A percentile compares a stretch with the other conserved stretches of the same genome.
Conservation (phyloP, 371 early-diverging fungal species). For the Parasitella parasitica region DNA sequence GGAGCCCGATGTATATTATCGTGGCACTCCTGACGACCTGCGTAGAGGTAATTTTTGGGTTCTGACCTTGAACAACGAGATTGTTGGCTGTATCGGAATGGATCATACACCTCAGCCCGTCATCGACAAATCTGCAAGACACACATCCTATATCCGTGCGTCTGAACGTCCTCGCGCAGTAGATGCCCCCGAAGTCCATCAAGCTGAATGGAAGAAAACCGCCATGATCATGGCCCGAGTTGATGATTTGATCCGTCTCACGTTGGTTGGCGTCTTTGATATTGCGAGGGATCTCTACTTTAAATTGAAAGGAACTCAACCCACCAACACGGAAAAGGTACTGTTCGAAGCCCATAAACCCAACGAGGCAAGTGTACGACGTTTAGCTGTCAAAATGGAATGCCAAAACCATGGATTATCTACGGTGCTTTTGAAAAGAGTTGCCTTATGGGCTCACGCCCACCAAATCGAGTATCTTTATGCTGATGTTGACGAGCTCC, state of each 20-base stretch:
- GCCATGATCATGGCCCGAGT: conserved; percentile 28
- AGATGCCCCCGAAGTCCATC: conserved; percentile 23
- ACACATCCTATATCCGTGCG: conserved; percentile 8
- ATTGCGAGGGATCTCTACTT: conserved; percentile 11
- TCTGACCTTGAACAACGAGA: conserved; percentile 41
- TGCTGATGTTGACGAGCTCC: conserved; percentile 48
- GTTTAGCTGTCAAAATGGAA: conserved; percentile 45
- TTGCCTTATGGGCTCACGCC: conserved; percentile 48
- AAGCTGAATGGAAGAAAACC: conserved; percentile 33
- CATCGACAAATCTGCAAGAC: conserved; percentile 3
- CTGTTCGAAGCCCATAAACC: conserved; percentile 39
- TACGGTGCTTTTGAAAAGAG: conserved; percentile 46
- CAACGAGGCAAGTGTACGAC: conserved; percentile 46
- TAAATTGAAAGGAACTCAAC: background rate
- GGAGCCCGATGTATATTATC: conserved; percentile 38
- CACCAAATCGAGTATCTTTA: conserved; percentile 46
- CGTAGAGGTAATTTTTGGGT: conserved; percentile 50
- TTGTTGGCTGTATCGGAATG: conserved; percentile 47
- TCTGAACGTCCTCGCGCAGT: conserved; percentile 27
- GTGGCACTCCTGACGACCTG: conserved; percentile 22
- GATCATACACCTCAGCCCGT: conserved; percentile 28
- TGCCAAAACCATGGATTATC: conserved; percentile 50
- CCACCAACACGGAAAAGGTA: background rate
- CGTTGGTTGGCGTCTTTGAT: conserved; percentile 22
- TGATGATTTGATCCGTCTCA: conserved; percentile 38